Base-by-base conservation (phyloP, 2,329 filamentous ascomycete genomes). In the Aureobasidium sp. region DNA sequence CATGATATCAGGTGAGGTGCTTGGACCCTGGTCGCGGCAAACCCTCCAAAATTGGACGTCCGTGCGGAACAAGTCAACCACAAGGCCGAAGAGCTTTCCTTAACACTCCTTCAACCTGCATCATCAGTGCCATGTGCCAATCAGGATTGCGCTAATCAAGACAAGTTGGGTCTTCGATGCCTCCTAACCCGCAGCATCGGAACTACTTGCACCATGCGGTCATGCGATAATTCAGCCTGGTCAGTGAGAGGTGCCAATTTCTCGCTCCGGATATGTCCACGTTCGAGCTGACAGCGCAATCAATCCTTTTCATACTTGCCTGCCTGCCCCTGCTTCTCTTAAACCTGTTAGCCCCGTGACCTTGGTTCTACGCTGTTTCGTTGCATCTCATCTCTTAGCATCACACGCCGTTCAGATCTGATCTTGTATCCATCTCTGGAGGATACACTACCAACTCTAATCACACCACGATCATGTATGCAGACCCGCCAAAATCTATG, bases 401-500 rank as follows among this genome's bases (percentile, higher is more conserved):
- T 9, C 27, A 9, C 19, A 45, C n/a, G 31, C 38, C 27, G 53
- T 55, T 31, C n/a, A 43, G 27, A 46, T 57, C 53, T 46, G 40
- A 57, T 46, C 53, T 15, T 45, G 27, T 15, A 42, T 10, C 15
- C 13, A 13, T 25, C 19, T 15, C 21, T 31, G 17, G 27, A 25
- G n/a, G 51, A 23, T 55, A 42, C 50, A 19, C 15, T 21, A 40
- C 11, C n/a, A 17, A 27, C 21, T 38, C 13, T 55, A 43, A 37
- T 38, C 31, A 46, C 33, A 27, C n/a, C 19, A 33, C 38, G 11
- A 43, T n/a, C 25, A 55, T 55, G 51, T 55, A 55, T 43, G 42
- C 64, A 42, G 42, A 53, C 21, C 54, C 67, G 31, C 65, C 66
- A 13, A 62, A 58, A 54, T 64, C 65, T 35, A 66, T 75, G 71